Evolutionary conservation across 2,329 filamentous ascomycete genomes (phyloP), one percentile per base, ranked within the genome.

Genomic region (Diaporthe capsici): DNA sequence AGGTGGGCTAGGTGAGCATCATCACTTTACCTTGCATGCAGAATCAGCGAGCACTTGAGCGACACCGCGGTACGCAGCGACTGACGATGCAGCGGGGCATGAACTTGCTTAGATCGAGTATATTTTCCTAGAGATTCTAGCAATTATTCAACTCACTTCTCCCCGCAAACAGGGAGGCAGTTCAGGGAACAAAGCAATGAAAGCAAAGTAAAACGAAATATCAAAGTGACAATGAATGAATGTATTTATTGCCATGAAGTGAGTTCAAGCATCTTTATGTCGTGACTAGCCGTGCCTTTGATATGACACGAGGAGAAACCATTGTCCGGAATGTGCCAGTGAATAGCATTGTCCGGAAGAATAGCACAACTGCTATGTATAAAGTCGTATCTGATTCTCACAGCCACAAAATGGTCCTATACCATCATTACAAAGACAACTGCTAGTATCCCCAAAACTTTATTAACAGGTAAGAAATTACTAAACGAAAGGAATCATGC

Each of bases 31-130:
- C 31, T 4, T 25, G 49, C 49, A 31, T 28, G 22, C 15, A 42
- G 22, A 70, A 70, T 70, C 47, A 70, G 65, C 65, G 47, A 70
- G 51, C 34, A 70, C 65, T 70, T 12, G 49, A 37, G 49, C 65
- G 49, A 70, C 4, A 7, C 17, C 13, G 8, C 22, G 7, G 4
- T 15, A 7, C 3, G 31, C 20, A 4, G 13, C 8, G 47, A 28
- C 47, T 28, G 34, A 12, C 1, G 4, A 53, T 39, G 22, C 22
- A n/a, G 28, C 34, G 39, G 22, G 3, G 25, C 7, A 42, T 8
- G n/a, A 13, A 39, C 10, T 13, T 39, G 37, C 37, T 39, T 39
- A 39, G 37, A 39, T 39, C 12, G 37, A 13, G 37, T 39, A 39
- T 39, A 39, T 39, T 39, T 39, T 2, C 12, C 10, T 39, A 39